Conservation (phyloP, 495 filamentous ascomycete species). For the Penicillium longicatenatum region DNA sequence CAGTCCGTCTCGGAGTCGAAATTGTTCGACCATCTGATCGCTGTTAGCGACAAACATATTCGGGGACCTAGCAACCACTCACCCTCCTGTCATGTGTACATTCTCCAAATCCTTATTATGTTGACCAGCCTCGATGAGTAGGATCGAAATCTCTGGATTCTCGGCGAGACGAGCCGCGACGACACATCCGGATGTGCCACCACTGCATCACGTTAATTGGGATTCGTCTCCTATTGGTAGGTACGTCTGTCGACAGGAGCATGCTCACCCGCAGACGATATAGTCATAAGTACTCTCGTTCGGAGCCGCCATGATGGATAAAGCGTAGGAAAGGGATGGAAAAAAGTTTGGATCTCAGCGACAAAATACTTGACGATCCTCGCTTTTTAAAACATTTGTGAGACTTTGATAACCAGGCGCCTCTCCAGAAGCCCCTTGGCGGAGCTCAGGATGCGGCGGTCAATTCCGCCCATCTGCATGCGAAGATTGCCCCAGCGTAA, state of each 20-base stretch:
- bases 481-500: neutral
- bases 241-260: too few species aligned
- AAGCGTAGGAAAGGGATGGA: neutral
- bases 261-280: slow-evolving; percentile 39
- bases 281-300: slow-evolving; percentile 30
- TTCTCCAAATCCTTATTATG: slow-evolving; percentile 48
- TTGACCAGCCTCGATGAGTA: slow-evolving; percentile 59
- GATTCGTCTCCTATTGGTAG: neutral
- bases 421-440: neutral
- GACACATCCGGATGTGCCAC: slow-evolving; percentile 62
- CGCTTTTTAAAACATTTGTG: neutral
- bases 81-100: slow-evolving; percentile 51
- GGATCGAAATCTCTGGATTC: slow-evolving; percentile 51
- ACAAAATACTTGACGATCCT: neutral
- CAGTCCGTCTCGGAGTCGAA: slow-evolving; percentile 57
- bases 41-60: neutral
- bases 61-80: neutral
- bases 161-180: slow-evolving; percentile 64
- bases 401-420: neutral
- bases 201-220: slow-evolving; percentile 30
- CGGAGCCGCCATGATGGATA: slow-evolving; percentile 17
- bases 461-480: neutral
- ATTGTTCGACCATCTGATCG: slow-evolving; percentile 40
- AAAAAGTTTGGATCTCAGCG: neutral
- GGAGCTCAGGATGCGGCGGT: neutral